Evolutionary conservation across 139 green algal species (phyloP), one percentile per base, ranked within the genome.

Genomic region (Tetraselmis chui): DNA sequence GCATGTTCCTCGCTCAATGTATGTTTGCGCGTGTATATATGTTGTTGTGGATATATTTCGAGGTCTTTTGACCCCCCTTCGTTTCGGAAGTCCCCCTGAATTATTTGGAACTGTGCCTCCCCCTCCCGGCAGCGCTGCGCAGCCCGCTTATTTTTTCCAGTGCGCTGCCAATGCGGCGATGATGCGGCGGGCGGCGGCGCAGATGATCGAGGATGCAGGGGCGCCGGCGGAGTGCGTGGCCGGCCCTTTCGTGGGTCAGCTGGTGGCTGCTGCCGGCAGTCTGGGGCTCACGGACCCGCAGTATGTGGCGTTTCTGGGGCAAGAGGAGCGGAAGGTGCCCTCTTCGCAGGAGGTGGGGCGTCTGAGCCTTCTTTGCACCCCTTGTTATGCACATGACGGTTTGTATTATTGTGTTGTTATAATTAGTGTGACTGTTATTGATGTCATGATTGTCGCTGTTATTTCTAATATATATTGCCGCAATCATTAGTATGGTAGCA

Each of bases 71-170:
- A n/a, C n/a, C n/a, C n/a, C n/a, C n/a, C n/a, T n/a, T n/a, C n/a
- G n/a, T n/a, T n/a, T n/a, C n/a, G n/a, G n/a, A n/a, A n/a, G n/a
- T n/a, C n/a, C n/a, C n/a, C n/a, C n/a, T n/a, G n/a, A n/a, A n/a
- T n/a, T n/a, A n/a, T n/a, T n/a, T n/a, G n/a, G n/a, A n/a, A n/a
- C n/a, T n/a, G n/a, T n/a, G n/a, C n/a, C n/a, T n/a, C n/a, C 82
- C 88, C 28, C 80, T 78, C n/a, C 75, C 81, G 11, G 45, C 45
- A 67, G 45, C 11, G 5, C 45, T 5, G 45, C 45, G 11, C 81
- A 88, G 32, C 87, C 87, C 0, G 83, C 83, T 22, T 79, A 86
- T 74, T 83, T 91, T 81, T 88, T 84, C 31, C 45, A 88, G 28
- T 59, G 79, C 2, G 83, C 85, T 0, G 85, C 81, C 25, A 29